A percentile compares a stretch with the other conserved stretches of the same genome.
Evolutionary conservation across 2,329 filamentous ascomycete genomes (phyloP).

Genomic region (Colletotrichum eleusines): DNA sequence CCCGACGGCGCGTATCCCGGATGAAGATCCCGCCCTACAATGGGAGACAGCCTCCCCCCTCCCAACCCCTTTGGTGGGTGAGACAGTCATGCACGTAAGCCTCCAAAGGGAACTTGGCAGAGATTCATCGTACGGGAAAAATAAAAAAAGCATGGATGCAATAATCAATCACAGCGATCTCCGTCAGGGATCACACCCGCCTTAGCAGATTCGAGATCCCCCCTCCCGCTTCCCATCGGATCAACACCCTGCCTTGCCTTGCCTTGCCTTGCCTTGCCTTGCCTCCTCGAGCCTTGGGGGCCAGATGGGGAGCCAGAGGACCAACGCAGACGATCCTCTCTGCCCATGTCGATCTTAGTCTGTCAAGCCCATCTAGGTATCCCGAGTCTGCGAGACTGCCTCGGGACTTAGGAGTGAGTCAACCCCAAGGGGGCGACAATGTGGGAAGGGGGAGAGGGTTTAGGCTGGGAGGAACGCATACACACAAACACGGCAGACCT

Average conservation of each 20-base stretch:
- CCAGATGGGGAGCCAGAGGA: neutral
- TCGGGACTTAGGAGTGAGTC: neutral
- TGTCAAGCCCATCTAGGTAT: conserved; percentile 11
- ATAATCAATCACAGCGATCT: conserved; percentile 25
- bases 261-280: neutral
- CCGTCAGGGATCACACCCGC: conserved; percentile 25
- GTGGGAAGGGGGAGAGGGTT: neutral
- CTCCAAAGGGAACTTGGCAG: conserved; percentile 1
- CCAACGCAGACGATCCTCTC: conserved; percentile 16
- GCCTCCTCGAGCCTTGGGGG: neutral
- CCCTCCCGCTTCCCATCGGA: neutral
- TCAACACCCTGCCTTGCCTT: neutral
- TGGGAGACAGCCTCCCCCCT: neutral
- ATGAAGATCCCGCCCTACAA: conserved; percentile 30
- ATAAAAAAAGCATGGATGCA: neutral
- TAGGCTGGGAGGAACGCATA: neutral
- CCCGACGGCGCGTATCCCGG: conserved; percentile 13
- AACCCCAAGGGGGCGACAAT: neutral
- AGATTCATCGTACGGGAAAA: conserved; percentile 8
- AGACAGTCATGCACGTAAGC: conserved; percentile 21
- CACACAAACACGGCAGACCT: conserved; percentile 9
- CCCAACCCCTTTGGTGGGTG: neutral
- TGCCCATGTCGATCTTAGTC: neutral
- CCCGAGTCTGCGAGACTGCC: neutral
- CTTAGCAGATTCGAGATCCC: neutral